phyloP scores from a whole-genome alignment of 805 yeast species.

The Candida quercuum region DNA sequence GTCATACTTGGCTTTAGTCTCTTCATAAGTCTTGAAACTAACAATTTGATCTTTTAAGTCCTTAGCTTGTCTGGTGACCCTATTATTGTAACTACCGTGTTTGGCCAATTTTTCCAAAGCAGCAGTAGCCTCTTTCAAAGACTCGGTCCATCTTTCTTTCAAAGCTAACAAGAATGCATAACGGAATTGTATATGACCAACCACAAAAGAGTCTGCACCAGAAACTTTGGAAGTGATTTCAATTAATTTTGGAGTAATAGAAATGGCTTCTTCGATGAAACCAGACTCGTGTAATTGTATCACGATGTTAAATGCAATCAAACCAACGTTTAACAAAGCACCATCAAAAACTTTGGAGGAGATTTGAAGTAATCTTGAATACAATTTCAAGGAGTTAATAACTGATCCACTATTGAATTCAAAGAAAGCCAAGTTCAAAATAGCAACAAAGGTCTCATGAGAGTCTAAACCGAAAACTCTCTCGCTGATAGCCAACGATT shows the following conservation, averaged over 20 bases:
- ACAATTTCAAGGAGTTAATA: slow-evolving; percentile 56
- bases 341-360: slow-evolving; percentile 52
- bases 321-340: slow-evolving; percentile 63
- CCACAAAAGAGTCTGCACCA: slow-evolving; percentile 55
- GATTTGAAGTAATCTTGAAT: slow-evolving; percentile 51
- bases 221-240: slow-evolving; percentile 43
- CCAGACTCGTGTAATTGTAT: slow-evolving; percentile 51
- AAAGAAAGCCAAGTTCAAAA: slow-evolving; percentile 67
- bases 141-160: slow-evolving; percentile 44
- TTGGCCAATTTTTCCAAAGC: slow-evolving; percentile 54
- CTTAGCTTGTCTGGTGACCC: slow-evolving; percentile 59
- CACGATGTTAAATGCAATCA: slow-evolving; percentile 57
- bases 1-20: slow-evolving; percentile 33
- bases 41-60: slow-evolving; percentile 58
- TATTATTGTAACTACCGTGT: slow-evolving; percentile 63
- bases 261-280: slow-evolving; percentile 41
- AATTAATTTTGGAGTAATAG: slow-evolving; percentile 49
- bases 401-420: slow-evolving; percentile 59
- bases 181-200: slow-evolving; percentile 66
- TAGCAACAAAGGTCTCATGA: slow-evolving; percentile 64
- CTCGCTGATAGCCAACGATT: slow-evolving; percentile 69
- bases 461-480: slow-evolving; percentile 80
- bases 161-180: slow-evolving; percentile 56
- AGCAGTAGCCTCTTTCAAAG: slow-evolving; percentile 48
- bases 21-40: slow-evolving; percentile 40